Conservation (phyloP, 495 filamentous ascomycete species). For the Astrocystis sublimbata region DNA sequence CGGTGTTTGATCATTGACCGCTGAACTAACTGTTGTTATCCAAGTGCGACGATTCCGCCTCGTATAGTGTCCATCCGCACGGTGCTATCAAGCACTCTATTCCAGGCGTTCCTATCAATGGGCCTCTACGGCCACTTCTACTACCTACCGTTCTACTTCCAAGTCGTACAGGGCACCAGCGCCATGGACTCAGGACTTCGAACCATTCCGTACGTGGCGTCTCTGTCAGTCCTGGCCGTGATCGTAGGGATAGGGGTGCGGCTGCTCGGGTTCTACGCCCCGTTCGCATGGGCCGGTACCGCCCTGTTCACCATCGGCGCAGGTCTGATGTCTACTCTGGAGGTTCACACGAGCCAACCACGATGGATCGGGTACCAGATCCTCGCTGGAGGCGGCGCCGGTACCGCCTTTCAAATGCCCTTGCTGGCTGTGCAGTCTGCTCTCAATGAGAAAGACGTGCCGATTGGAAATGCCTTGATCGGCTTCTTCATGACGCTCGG, state of each 20-base stretch:
- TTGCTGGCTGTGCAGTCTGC: neutral
- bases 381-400: conserved; percentile 47
- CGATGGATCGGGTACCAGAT: conserved; percentile 60
- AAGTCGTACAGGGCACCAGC: conserved; percentile 72
- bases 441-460: neutral
- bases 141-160: conserved; percentile 70
- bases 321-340: conserved; percentile 53
- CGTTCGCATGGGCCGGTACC: conserved; percentile 46
- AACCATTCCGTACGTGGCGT: conserved; percentile 73
- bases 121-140: conserved; percentile 1
- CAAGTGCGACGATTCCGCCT: neutral
- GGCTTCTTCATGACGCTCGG: neutral
- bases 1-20: too few relatives aligned
- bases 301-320: conserved; percentile 49
- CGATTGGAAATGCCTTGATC: neutral
- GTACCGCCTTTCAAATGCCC: conserved; percentile 41
- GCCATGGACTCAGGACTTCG: conserved; percentile 77
- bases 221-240: conserved; percentile 58
- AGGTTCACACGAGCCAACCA: conserved; percentile 41
- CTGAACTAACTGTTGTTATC: too few relatives aligned
- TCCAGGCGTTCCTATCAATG: neutral
- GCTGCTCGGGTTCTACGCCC: conserved; percentile 55
- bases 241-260: conserved; percentile 45
- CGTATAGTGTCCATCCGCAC: neutral
- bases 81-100: neutral